phyloP scores from a whole-genome alignment of 345 rosid species.

The Eucalyptus curtisii region DNA sequence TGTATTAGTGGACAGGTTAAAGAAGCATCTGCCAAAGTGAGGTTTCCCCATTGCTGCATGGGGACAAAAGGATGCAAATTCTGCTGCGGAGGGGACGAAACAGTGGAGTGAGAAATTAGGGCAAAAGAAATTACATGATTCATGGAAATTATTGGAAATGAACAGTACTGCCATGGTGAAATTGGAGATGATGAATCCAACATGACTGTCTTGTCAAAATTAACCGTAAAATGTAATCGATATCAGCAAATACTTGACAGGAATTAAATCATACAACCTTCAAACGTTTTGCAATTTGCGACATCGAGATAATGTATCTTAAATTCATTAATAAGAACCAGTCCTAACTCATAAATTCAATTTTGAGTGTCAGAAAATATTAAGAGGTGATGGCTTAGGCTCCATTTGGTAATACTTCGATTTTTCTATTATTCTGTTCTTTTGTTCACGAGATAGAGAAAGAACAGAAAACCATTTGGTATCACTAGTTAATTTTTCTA shows the following conservation, averaged over 20 bases:
- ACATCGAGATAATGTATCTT: not conserved
- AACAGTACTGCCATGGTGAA: not conserved
- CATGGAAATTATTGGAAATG: not conserved
- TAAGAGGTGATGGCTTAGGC: not conserved
- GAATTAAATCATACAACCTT: not conserved
- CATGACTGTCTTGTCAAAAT: not conserved
- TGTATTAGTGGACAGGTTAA: not conserved
- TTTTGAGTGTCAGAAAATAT: not conserved
- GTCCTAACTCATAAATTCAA: not conserved
- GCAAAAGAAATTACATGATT: not conserved
- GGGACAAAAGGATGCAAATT: not conserved
- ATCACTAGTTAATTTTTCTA: no score
- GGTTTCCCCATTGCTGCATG: not conserved
- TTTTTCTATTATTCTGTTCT: no score
- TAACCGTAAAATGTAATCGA: not conserved
- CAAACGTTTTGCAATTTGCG: not conserved
- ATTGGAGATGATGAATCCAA: not conserved
- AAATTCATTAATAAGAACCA: not conserved
- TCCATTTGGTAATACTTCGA: no score
- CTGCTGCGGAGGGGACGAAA: not conserved
- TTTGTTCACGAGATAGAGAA: no score
- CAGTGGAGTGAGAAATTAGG: not conserved
- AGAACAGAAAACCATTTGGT: fast-evolving
- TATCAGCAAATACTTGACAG: not conserved
- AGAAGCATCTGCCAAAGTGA: not conserved